Evolutionary conservation across 768 basidiomycete species (phyloP), one percentile per base, ranked within the genome.

Genomic region (Ephemerocybe angulata): DNA sequence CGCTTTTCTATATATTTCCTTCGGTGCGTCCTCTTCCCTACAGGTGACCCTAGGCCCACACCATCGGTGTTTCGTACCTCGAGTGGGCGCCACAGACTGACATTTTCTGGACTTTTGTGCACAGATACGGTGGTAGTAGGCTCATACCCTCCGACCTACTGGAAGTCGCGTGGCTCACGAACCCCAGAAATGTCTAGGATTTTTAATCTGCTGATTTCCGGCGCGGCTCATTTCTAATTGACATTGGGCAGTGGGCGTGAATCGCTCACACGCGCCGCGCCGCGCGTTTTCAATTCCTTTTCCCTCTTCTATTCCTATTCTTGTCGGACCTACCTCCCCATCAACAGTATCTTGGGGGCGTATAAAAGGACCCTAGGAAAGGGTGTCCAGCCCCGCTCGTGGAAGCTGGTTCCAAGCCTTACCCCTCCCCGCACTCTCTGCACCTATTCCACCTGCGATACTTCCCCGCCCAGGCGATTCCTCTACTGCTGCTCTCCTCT

Each of bases 401-500:
- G 25, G 42, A 44, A 44, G n/a, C 42, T 21, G 42, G 19, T 56
- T 52, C 41, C 37, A 37, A 47, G 42, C 52, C 54, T 50, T 29
- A 38, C 54, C 52, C 51, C 54, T 48, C 50, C 55, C 33, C 33
- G 33, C 17, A 8, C 8, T 17, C 33, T 35, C 8, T 35, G 33
- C 17, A 35, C 33, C 33, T 17, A 35, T 35, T 54, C n/a, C 37
- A 19, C 53, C 44, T 42, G 29, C 47, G 27, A 24, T 48, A 47
- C 50, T 25, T 33, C 35, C 37, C 42, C 31, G 28, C 44, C 43
- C 50, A 40, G 27, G 29, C 33, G 51, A 37, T 44, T 41, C 30
- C 27, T 50, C 33, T 43, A 30, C 25, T 37, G 38, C 41, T 42
- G 56, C 37, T 29, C 47, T 38, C 57, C 54, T 43, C 53, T 57